These are phyloP conservation scores for Pseudognaphalium luteoalbum DNA, from an alignment of 129 eudicot genomes.

Conservation along the genomic window DNA sequence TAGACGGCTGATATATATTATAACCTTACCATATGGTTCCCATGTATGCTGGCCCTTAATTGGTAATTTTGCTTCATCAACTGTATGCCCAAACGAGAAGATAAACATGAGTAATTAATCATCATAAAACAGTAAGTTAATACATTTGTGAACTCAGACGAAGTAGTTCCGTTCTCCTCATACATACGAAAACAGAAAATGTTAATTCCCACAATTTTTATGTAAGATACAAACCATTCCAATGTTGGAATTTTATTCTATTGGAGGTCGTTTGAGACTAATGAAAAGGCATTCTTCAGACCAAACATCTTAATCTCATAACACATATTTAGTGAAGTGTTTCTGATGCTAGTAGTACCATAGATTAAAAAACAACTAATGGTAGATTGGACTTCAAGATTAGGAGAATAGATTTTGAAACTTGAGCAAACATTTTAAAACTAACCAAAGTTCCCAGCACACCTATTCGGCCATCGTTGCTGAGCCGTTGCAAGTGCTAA, in stretches of 20 bases:
- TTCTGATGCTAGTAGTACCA: background rate
- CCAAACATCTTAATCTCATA: background rate
- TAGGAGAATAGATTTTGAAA: background rate
- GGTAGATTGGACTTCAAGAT: background rate
- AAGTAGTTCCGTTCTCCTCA: slow-evolving; percentile 9
- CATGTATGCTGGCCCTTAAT: slow-evolving; percentile 46
- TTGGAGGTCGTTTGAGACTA: background rate
- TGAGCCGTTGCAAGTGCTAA: slow-evolving; percentile 74
- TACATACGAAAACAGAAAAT: background rate
- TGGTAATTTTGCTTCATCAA: slow-evolving; percentile 74
- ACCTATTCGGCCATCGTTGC: slow-evolving; percentile 55
- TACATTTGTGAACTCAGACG: slow-evolving; percentile 7
- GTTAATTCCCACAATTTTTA: too few species aligned
- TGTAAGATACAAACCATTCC: too few species aligned
- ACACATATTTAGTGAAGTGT: background rate
- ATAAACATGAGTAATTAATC: background rate
- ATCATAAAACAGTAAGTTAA: slow-evolving; percentile 1
- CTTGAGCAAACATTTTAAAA: slow-evolving; percentile 14
- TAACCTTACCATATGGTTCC: slow-evolving; percentile 68
- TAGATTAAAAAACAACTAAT: background rate
- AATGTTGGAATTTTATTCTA: background rate
- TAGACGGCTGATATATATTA: background rate
- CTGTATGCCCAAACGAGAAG: slow-evolving; percentile 22
- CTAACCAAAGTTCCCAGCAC: slow-evolving; percentile 24
- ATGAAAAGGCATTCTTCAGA: background rate